A percentile compares a stretch with the other conserved stretches of the same genome.
phyloP scores from a whole-genome alignment of 176 grass and related monocot species.

The Otatea glauca region DNA sequence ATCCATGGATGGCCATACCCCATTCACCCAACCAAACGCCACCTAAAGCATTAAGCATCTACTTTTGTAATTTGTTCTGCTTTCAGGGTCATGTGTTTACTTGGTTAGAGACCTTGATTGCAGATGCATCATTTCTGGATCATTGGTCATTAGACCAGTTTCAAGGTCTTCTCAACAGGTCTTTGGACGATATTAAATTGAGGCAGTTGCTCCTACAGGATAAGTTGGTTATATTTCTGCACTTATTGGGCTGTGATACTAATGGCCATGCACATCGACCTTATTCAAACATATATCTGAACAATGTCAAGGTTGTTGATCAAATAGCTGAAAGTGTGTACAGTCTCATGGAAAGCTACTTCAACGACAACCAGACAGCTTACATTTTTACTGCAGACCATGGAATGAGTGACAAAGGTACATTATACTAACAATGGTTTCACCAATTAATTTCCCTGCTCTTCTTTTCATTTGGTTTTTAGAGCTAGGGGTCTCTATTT shows the following conservation, averaged over 20 bases:
- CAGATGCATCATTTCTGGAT: constrained; percentile 99
- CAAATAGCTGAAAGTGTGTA: constrained; percentile 84
- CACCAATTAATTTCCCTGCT: constrained; percentile 9
- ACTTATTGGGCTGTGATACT: constrained; percentile 93
- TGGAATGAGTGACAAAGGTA: constrained; percentile 99
- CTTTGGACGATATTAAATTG: constrained; percentile 66
- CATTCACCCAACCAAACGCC: too few relatives aligned
- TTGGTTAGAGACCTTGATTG: constrained; percentile 53
- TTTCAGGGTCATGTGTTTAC: constrained; percentile 47
- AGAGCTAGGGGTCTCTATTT: not conserved
- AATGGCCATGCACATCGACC: constrained; percentile 93
- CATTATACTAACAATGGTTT: constrained; percentile 11
- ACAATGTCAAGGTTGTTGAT: constrained; percentile 97
- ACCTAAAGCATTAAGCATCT: constrained; percentile 22
- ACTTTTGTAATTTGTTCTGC: constrained; percentile 25
- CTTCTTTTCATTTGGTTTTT: constrained; percentile 18
- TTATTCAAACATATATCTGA: constrained; percentile 93
- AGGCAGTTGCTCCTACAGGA: constrained; percentile 76
- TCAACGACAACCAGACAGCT: constrained; percentile 79
- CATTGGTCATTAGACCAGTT: constrained; percentile 99
- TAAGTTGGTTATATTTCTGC: constrained; percentile 93
- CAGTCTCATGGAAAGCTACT: constrained; percentile 94
- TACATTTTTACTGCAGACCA: constrained; percentile 96
- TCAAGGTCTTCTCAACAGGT: constrained; percentile 85
- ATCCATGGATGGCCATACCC: too few relatives aligned